Conservation (phyloP, 768 basidiomycete species). For the Trametes villosa region DNA sequence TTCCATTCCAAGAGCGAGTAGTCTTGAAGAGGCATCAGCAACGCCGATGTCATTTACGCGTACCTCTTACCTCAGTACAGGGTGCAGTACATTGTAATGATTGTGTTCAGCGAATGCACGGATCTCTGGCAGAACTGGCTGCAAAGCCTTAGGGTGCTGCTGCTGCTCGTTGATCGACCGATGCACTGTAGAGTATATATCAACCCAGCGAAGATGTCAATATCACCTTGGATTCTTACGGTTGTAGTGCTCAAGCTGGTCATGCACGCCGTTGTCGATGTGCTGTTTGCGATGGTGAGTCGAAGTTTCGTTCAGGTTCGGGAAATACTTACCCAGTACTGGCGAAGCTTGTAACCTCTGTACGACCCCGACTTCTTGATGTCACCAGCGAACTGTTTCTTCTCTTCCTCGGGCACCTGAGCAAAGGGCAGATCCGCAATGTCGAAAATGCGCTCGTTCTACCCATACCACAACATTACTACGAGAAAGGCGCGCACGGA, state of each 20-base stretch:
- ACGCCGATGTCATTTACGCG: no score
- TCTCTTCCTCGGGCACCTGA: conserved; percentile 40
- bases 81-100: conserved; percentile 55
- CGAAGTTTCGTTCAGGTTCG: background rate
- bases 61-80: conserved; percentile 47
- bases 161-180: conserved; percentile 47
- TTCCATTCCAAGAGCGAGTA: conserved; percentile 50
- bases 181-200: conserved; percentile 44
- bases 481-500: no score
- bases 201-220: background rate
- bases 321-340: conserved; percentile 51
- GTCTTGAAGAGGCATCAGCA: conserved; percentile 30
- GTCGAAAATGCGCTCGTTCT: conserved; percentile 42
- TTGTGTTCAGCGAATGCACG: conserved; percentile 53
- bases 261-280: conserved; percentile 60
- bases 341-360: conserved; percentile 58
- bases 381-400: conserved; percentile 34
- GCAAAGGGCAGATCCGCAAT: conserved; percentile 42
- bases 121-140: conserved; percentile 58
- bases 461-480: background rate
- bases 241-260: conserved; percentile 66
- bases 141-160: conserved; percentile 52
- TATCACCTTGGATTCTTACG: conserved; percentile 45
- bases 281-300: conserved; percentile 41
- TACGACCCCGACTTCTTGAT: conserved; percentile 51